These are phyloP conservation scores for Pythium dissotocum DNA, from an alignment of 352 stramenopile genomes.

Conservation along the genomic window DNA sequence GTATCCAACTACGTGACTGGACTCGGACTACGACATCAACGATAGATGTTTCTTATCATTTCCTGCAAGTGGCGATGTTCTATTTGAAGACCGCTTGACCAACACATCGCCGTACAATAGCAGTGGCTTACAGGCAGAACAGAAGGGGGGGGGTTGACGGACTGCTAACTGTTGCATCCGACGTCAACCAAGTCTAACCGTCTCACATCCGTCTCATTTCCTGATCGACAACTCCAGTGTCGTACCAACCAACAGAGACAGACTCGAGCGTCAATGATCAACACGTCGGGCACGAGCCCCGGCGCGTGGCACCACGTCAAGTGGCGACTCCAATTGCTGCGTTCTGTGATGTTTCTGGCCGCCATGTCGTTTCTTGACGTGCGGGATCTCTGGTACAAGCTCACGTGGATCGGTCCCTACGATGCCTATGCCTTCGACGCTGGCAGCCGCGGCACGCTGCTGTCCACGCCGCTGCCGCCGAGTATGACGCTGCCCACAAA, in stretches of 20 bases:
- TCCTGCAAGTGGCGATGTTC: neutral
- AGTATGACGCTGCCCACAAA: neutral
- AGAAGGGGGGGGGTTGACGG: too few relatives aligned
- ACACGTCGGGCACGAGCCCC: neutral
- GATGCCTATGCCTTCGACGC: conserved; percentile 28
- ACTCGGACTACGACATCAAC: neutral
- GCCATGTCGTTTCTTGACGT: conserved; percentile 17
- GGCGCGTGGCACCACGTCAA: neutral
- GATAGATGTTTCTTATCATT: neutral
- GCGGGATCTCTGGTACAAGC: conserved; percentile 34
- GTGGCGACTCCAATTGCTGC: neutral
- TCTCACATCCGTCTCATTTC: too few relatives aligned
- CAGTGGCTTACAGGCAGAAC: too few relatives aligned
- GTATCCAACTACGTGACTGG: neutral
- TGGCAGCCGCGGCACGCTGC: conserved; percentile 22
- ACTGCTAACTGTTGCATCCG: neutral
- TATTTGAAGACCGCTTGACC: too few relatives aligned
- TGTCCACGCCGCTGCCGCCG: conserved; percentile 7
- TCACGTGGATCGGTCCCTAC: conserved; percentile 31
- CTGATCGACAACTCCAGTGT: too few relatives aligned
- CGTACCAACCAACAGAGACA: too few relatives aligned
- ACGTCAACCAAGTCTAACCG: too few relatives aligned
- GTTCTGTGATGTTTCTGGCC: conserved; percentile 3
- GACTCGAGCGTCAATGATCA: neutral
- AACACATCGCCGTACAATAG: too few relatives aligned